These are phyloP conservation scores for Trifolium repens DNA, from an alignment of 306 rosid species.

Conservation along the genomic window DNA sequence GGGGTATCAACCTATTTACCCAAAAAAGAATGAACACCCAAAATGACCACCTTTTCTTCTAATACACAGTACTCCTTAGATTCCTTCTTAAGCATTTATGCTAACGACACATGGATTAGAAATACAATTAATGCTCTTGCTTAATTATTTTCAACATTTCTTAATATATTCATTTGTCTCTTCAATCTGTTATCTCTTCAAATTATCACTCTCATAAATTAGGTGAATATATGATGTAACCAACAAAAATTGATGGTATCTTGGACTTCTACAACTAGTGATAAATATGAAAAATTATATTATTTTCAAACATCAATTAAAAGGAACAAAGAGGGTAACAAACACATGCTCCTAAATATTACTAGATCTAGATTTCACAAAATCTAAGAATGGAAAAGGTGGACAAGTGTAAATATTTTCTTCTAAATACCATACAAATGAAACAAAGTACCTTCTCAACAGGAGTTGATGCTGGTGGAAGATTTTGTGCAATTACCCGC, in stretches of 20 bases:
- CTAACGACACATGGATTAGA: not conserved
- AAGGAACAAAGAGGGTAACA: conserved; percentile 18
- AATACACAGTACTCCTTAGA: conserved; percentile 8
- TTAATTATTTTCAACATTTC: not conserved
- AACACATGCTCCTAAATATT: conserved; percentile 13
- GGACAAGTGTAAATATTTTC: not conserved
- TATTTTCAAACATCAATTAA: not conserved
- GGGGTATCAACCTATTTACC: no score
- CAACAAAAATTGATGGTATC: not conserved
- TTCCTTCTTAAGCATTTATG: conserved; percentile 3
- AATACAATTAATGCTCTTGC: not conserved
- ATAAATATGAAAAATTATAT: not conserved
- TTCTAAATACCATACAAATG: conserved; percentile 22
- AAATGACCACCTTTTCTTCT: conserved; percentile 19
- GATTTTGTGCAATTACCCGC: conserved; percentile 91
- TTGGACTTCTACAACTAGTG: conserved; percentile 7
- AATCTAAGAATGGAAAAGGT: conserved; percentile 35
- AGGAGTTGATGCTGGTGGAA: conserved; percentile 74
- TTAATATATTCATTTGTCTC: not conserved
- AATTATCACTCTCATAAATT: not conserved
- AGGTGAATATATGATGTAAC: conserved; percentile 4
- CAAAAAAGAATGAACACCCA: conserved; percentile 28
- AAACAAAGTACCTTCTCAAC: conserved; percentile 81
- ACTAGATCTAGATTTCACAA: conserved; percentile 33
- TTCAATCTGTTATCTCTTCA: not conserved